Evolutionary conservation across 169 alveolate species (phyloP), one percentile per base, ranked within the genome.

Genomic region (Miamiensis avidus): DNA sequence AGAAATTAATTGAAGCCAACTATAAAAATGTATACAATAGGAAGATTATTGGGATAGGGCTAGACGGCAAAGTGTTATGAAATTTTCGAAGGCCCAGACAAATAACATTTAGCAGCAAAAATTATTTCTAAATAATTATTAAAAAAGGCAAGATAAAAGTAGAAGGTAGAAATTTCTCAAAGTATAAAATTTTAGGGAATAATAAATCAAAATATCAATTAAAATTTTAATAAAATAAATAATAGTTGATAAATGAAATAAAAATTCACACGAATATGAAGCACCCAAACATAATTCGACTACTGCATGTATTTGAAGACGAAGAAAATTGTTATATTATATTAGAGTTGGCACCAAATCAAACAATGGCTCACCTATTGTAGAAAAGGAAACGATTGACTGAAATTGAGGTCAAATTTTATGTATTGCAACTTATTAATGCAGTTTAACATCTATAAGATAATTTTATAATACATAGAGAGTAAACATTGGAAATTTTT

Each of bases 261-360:
- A 94, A 94, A 83, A 91, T 94, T 29, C 97, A 94, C 81, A 82
- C 91, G 74, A 15, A 29, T 15, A 1, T 73, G 1, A 73, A 73
- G 20, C 95, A 93, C 78, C 86, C 89, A 1, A 78, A 93, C 49
- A 89, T 92, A 28, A 95, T 92, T 0, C 92, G 83, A n/a, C 92
- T 94, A 76, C 94, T 92, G 81, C 96, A 92, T 84, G 89, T 90
- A 89, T 94, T 94, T 72, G 96, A 94, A 87, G 97, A 94, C 64
- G 82, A 93, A 20, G 93, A 90, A 79, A 85, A 90, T 78, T 95
- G 92, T 1, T 94, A 94, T 82, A 92, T 94, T 73, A 33, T 92
- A 30, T 84, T 94, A 28, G 97, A 94, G 84, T 65, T 94, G 29
- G 92, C 95, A 31, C 87, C 83, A 64, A 94, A 94, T 84, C 91